A percentile compares a stretch with the other conserved stretches of the same genome.
These are phyloP conservation scores for Rhizoclosmatium globosum DNA, from an alignment of 192 early-diverging fungal species.

Conservation along the genomic window DNA sequence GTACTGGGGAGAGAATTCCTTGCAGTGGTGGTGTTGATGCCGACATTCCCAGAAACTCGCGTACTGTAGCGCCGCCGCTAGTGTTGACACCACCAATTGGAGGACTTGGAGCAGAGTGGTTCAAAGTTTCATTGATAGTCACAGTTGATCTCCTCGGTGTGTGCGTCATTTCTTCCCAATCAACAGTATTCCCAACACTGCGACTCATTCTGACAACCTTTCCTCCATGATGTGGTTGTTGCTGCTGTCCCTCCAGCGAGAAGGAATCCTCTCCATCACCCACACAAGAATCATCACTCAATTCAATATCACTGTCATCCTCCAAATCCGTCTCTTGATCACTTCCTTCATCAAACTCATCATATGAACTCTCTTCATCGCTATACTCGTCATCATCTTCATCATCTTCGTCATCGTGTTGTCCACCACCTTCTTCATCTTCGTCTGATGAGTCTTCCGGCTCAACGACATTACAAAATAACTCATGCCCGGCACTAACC, in stretches of 20 bases:
- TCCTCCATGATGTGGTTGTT: background rate
- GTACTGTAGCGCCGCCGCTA: background rate
- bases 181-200: background rate
- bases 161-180: background rate
- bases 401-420: slow-evolving; percentile 10
- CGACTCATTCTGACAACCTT: background rate
- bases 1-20: slow-evolving; percentile 13
- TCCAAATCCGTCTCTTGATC: slow-evolving; percentile 10
- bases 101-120: background rate
- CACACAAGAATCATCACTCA: background rate
- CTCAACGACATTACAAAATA: slow-evolving; percentile 27
- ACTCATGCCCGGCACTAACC: slow-evolving; percentile 22
- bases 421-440: background rate
- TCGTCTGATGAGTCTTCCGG: slow-evolving; percentile 8
- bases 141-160: slow-evolving; percentile 26
- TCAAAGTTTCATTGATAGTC: slow-evolving; percentile 20
- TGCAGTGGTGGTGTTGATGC: background rate
- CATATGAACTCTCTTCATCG: background rate
- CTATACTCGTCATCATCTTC: background rate
- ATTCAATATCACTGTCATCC: background rate
- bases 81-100: too few relatives aligned
- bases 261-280: slow-evolving; percentile 18
- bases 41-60: slow-evolving; percentile 10
- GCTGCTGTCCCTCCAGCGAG: background rate
- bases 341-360: slow-evolving; percentile 15